Percentiles rank a stretch among this genome's conserved stretches.
Conservation (phyloP, 2,329 filamentous ascomycete genomes). For the Penicillium freii region DNA sequence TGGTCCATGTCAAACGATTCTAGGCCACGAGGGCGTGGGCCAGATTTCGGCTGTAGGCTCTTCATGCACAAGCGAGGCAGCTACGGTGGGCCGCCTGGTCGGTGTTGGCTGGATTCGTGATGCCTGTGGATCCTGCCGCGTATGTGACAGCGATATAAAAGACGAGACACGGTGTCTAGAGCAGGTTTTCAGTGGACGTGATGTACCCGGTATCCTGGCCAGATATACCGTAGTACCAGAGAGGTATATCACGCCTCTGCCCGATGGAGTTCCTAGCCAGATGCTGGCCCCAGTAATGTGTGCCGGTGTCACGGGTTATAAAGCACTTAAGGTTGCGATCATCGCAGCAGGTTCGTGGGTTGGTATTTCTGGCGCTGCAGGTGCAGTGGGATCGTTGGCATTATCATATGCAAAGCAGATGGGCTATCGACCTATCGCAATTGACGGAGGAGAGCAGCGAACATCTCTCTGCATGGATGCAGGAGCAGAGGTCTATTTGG, state of each 20-base stretch:
- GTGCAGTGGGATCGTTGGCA: neutral
- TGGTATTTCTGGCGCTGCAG: neutral
- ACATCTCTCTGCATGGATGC: neutral
- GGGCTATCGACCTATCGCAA: neutral
- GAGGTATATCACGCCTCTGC: neutral
- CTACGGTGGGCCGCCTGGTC: neutral
- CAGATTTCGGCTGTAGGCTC: neutral
- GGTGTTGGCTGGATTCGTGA: neutral
- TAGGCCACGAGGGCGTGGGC: neutral
- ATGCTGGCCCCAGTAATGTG: neutral
- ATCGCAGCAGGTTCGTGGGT: neutral
- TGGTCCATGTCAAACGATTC: neutral
- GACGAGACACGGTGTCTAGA: neutral
- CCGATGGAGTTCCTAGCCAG: neutral
- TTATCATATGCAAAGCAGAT: neutral
- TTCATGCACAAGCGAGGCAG: neutral
- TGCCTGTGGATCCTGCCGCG: neutral
- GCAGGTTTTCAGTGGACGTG: neutral
- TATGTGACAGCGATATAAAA: neutral
- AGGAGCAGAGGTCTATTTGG: neutral
- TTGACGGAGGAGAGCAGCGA: neutral
- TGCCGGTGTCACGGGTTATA: neutral
- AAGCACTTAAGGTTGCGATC: neutral
- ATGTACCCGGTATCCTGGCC: neutral
- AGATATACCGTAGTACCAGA: neutral